Base-by-base conservation (phyloP, 345 rosid species). In the Capsella bursapastoris region DNA sequence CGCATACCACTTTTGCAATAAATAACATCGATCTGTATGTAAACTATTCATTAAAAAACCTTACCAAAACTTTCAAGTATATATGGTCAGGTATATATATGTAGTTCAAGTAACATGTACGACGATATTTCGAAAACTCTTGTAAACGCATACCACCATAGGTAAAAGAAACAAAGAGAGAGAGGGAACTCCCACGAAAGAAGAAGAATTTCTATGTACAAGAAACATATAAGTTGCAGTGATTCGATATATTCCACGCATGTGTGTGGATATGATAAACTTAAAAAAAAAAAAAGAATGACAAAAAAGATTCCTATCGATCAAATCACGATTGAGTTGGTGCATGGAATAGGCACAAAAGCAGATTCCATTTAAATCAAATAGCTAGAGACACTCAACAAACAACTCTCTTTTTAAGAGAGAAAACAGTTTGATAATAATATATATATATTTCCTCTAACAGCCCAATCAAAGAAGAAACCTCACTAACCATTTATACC, bases 191-290 rank as follows among this genome's bases (percentile, higher is more conserved):
- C 22, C 6, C 9, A 22, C 25, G 25, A 22, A 22, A 22, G 25
- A 22, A 22, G 25, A 22, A 35, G 25, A 35, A 16, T 11, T 34
- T 22, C 1, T 38, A 22, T 61, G 56, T 41, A 75, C 3, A 50
- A 49, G 48, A 27, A 74, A 66, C 10, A 57, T 44, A 57, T 41
- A 7, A 50, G 15, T 58, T 48, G 53, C 35, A 74, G 34, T 43
- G 18, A 22, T 22, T 22, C 25, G 68, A 75, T 18, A 18, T 18
- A 18, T 68, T 68, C 58, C 27, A 69, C 79, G 55, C 75, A 70
- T 77, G 80, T 77, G 71, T 77, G 71, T 22, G 62, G 76, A 70
- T 35, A 77, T 70, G 57, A 56, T 64, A 70, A 22, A 53, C 65
- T 22, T 1, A 22, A 22, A 22, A 22, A 22, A 22, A 22, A 22